phyloP scores from a whole-genome alignment of 495 filamentous ascomycete species.

The Tuber aestivum region DNA sequence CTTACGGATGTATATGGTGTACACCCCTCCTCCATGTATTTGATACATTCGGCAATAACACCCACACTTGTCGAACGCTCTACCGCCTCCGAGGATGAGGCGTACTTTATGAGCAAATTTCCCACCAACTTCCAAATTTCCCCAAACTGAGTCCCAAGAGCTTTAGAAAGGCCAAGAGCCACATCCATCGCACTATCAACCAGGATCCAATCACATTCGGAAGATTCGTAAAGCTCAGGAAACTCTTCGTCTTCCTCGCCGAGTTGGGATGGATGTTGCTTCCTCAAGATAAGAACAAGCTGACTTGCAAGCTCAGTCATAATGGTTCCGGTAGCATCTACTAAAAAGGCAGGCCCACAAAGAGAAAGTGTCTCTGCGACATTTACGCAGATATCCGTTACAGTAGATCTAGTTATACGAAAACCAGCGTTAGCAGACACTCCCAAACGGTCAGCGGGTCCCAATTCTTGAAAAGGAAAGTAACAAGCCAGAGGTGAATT shows the following conservation, averaged over 20 bases:
- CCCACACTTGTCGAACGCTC: slow-evolving; percentile 87
- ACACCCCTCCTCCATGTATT: slow-evolving; percentile 69
- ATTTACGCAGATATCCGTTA: slow-evolving; percentile 93
- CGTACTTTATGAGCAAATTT: slow-evolving; percentile 81
- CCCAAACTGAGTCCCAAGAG: slow-evolving; percentile 71
- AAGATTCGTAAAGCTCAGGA: slow-evolving; percentile 67
- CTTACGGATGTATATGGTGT: slow-evolving; percentile 62
- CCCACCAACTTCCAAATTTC: slow-evolving; percentile 92
- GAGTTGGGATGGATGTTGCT: slow-evolving; percentile 85
- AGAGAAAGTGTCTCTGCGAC: slow-evolving; percentile 87
- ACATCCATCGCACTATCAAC: slow-evolving; percentile 92
- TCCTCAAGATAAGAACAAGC: slow-evolving; percentile 67
- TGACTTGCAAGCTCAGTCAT: slow-evolving; percentile 40
- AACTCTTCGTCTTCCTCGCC: slow-evolving; percentile 72
- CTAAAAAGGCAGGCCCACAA: slow-evolving; percentile 79
- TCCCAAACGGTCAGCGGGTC: not conserved
- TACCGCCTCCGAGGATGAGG: slow-evolving; percentile 70
- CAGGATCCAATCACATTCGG: slow-evolving; percentile 95
- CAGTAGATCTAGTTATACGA: slow-evolving; percentile 58
- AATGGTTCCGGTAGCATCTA: slow-evolving; percentile 59
- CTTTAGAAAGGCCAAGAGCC: slow-evolving; percentile 71
- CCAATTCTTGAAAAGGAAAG: slow-evolving; percentile 12
- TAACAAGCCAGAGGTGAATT: slow-evolving; percentile 55
- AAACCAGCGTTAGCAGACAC: slow-evolving; percentile 31
- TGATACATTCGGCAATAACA: slow-evolving; percentile 85